Base-by-base conservation (phyloP, 108 stramenopile genomes). In the Thalassiosira profunda region DNA sequence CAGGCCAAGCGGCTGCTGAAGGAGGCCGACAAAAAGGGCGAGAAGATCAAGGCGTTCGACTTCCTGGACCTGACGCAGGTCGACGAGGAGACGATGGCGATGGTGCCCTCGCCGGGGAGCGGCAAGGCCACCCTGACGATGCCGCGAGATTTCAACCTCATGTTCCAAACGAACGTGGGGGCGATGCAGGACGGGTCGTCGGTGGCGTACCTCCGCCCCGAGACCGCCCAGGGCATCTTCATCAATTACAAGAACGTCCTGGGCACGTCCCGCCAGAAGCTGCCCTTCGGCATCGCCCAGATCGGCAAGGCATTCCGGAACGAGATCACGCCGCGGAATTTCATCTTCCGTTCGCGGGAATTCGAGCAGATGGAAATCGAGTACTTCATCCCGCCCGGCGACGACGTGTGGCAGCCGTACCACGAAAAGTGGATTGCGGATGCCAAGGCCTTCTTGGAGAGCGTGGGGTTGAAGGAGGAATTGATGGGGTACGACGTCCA, bases 351-450 rank as follows among this genome's bases (percentile, higher is more conserved):
- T 47, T 80, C 82, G n/a, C 83, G 98, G 8, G 98, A 99, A 76
- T 99, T 99, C 65, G 97, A 98, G 79, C 98, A 99, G 82, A 96
- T 96, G 95, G 98, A 99, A 72, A 87, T 98, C 29, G 94, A 98
- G 71, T 96, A 94, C 67, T 98, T 98, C 58, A 93, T 94, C 52
- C 85, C 82, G 40, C 93, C 90, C 0, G 92, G 83, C 14, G 95
- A 93, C 58, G 92, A 93, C 55, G 92, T 88, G 0, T 97, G 96
- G 96, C 70, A 78, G 31, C 72, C 61, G 40, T 80, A 70, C 45
- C 94, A 97, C 58, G 65, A 95, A 36, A 59, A 84, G 49, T 99
- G 98, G 98, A 85, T 98, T 53, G 79, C 76, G 6, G 85, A 81
- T 34, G 82, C 85, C 20, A 85, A 78, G 63, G 56, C 65, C 0